Percentiles rank a stretch among this genome's conserved stretches.
phyloP scores from a whole-genome alignment of 495 filamentous ascomycete species.

The Amorphotheca resinae region DNA sequence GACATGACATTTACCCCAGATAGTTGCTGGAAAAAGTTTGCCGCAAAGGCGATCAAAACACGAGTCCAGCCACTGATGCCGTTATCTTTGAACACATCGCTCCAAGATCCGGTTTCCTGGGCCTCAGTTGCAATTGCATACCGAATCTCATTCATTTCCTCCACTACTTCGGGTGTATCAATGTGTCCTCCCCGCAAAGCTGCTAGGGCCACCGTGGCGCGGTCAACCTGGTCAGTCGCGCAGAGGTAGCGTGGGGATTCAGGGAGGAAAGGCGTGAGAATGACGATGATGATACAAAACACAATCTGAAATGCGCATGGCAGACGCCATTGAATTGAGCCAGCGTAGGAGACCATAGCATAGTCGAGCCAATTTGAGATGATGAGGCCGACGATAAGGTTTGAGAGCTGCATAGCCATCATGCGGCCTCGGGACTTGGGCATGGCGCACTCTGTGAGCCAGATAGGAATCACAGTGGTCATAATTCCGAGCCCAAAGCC shows the following conservation, averaged over 20 bases:
- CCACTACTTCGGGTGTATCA: too few relatives aligned
- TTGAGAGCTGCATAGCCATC: neutral
- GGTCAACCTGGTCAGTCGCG: too few relatives aligned
- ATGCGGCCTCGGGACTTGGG: neutral
- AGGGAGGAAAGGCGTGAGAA: slow-evolving; percentile 48
- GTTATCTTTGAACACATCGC: slow-evolving; percentile 18
- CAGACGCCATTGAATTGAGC: slow-evolving; percentile 57
- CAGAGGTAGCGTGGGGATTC: slow-evolving; percentile 63
- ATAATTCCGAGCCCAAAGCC: slow-evolving; percentile 55
- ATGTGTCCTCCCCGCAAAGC: neutral
- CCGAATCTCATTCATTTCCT: neutral
- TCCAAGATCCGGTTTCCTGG: slow-evolving; percentile 18
- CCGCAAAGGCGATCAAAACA: slow-evolving; percentile 27
- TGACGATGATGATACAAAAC: slow-evolving; percentile 47
- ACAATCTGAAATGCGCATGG: slow-evolving; percentile 60
- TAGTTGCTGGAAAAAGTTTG: slow-evolving; percentile 35
- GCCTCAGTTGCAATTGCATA: slow-evolving; percentile 3
- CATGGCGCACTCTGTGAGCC: slow-evolving; percentile 39
- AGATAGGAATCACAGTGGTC: slow-evolving; percentile 52
- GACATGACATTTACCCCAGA: slow-evolving; percentile 25
- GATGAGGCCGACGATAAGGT: neutral
- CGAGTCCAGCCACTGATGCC: slow-evolving; percentile 22
- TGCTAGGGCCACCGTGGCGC: too few relatives aligned
- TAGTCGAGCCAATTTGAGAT: too few relatives aligned
- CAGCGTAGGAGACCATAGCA: too few relatives aligned